Evolutionary conservation across 2,329 filamentous ascomycete species (phyloP), one percentile per base, ranked within the genome.

Genomic region (Calonectria hawksworthii): DNA sequence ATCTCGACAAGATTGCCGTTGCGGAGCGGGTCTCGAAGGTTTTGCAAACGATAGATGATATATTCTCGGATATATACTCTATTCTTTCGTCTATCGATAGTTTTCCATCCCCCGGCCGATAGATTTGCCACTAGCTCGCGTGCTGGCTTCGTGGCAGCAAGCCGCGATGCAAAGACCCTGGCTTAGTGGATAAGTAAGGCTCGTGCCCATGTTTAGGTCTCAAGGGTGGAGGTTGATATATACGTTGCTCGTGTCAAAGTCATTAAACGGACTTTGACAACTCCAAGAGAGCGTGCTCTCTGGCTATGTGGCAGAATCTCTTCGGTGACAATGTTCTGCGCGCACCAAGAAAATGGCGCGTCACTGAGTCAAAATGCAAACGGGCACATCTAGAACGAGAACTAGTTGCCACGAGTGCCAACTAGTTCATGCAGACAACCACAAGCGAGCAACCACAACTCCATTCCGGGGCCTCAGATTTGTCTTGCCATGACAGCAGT

Each of bases 351-450:
- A 38, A 61, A 38, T 61, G 32, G 56, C 34, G 56, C 56, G 36
- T 41, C n/a, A 23, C 32, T 38, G 36, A 63, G 34, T 13, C 32
- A 4, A 61, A 61, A 38, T 61, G 56, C 23, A 63, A 41, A 63
- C 23, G 56, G 56, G 56, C 56, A 63, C 34, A 30, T 44, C 56
- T 63, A 38, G 56, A 61, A 63, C 56, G 28, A 38, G 34, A 63
- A 63, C 56, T 41, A 41, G 34, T 63, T 63, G 56, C 56, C 56
- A 63, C 56, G 56, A 63, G 34, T 41, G 34, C 56, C 56, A 63
- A 63, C 56, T 63, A 63, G 56, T 63, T 63, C 56, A 63, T 63
- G 56, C 56, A 63, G 56, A 63, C n/a, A 63, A 63, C 56, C 56
- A 63, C 56, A 63, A 63, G 56, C 56, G 56, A 63, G 56, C 56